Conservation (phyloP, 805 yeast genomes). For the Candida silvatica region DNA sequence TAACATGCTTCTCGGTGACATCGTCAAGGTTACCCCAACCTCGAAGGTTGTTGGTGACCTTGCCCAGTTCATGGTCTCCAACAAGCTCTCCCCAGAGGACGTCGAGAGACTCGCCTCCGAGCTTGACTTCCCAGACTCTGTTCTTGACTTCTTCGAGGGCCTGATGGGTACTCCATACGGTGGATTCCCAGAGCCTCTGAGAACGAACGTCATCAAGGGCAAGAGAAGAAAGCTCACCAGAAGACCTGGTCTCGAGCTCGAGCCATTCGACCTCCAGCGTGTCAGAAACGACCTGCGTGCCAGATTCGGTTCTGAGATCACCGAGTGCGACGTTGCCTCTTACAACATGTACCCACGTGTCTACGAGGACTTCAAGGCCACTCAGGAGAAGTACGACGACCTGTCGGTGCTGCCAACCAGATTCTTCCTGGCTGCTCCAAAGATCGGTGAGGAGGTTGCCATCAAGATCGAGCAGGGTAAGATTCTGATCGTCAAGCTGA, state of each 20-base stretch:
- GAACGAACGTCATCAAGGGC: slow-evolving; percentile 83
- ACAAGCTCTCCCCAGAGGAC: slow-evolving; percentile 80
- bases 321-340: slow-evolving; percentile 87
- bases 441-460: slow-evolving; percentile 77
- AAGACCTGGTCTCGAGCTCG: slow-evolving; percentile 88
- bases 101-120: slow-evolving; percentile 80
- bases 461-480: slow-evolving; percentile 95
- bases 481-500: slow-evolving; percentile 78
- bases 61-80: slow-evolving; percentile 99
- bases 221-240: slow-evolving; percentile 83
- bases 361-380: slow-evolving; percentile 76
- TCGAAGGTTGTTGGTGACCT: slow-evolving; percentile 99
- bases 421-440: slow-evolving; percentile 81
- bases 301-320: slow-evolving; percentile 67
- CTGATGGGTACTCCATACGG: slow-evolving; percentile 99
- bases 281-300: slow-evolving; percentile 66
- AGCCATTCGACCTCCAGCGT: slow-evolving; percentile 70
- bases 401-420: slow-evolving; percentile 90
- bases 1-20: slow-evolving; percentile 84
- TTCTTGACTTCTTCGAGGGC: slow-evolving; percentile 97
- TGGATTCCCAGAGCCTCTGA: slow-evolving; percentile 98
- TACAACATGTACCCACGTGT: slow-evolving; percentile 98
- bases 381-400: slow-evolving; percentile 77
- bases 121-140: slow-evolving; percentile 97
- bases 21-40: slow-evolving; percentile 98